Evolutionary conservation across 2,329 filamentous ascomycete species (phyloP).

Genomic region (Fusarium cyanostomum): DNA sequence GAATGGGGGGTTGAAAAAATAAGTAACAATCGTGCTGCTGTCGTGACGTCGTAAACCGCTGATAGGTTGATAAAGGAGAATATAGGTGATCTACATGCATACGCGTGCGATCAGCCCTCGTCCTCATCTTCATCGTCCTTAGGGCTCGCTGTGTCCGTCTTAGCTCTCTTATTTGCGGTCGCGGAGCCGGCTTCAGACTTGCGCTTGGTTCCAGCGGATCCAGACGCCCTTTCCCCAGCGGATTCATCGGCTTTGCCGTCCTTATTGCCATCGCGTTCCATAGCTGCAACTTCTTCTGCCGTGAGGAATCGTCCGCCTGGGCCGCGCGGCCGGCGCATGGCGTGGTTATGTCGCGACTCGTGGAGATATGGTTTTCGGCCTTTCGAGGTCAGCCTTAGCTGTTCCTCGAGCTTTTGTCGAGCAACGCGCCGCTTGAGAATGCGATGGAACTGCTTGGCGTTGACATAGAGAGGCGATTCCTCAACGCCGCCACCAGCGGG

Average conservation of each 20-base stretch:
- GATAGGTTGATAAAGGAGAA: conserved; percentile 44
- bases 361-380: conserved; percentile 97
- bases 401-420: conserved; percentile 92
- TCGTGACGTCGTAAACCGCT: conserved; percentile 52
- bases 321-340: conserved; percentile 93
- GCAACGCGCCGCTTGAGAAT: conserved; percentile 95
- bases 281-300: conserved; percentile 91
- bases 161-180: conserved; percentile 66
- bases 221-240: conserved; percentile 37
- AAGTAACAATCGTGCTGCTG: conserved; percentile 43
- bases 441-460: conserved; percentile 98
- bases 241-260: conserved; percentile 47
- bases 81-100: conserved; percentile 12
- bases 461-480: conserved; percentile 96
- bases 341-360: conserved; percentile 97
- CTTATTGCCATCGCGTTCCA: conserved; percentile 73
- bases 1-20: conserved; percentile 26
- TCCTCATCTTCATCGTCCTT: conserved; percentile 57
- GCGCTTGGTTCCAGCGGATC: conserved; percentile 62
- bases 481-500: conserved; percentile 75
- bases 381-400: conserved; percentile 90
- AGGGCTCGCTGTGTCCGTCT: conserved; percentile 57
- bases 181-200: conserved; percentile 64
- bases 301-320: conserved; percentile 96
- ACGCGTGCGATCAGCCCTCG: conserved; percentile 49